Conservation (phyloP, 495 filamentous ascomycete species). For the Hypoxylon crocopeplum region DNA sequence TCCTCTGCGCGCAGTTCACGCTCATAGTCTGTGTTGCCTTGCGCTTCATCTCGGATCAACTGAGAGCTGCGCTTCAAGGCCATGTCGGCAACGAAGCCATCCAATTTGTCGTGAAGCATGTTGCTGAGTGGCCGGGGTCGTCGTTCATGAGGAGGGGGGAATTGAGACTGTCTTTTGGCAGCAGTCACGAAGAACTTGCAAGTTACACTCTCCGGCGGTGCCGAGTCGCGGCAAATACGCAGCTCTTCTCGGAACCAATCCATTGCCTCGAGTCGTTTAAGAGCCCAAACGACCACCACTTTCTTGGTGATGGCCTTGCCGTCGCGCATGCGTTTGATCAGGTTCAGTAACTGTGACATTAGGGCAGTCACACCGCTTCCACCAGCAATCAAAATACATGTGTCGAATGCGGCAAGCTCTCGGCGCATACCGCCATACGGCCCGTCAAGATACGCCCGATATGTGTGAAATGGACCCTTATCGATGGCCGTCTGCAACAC, state of each 20-base stretch:
- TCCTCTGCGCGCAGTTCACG: slow-evolving; percentile 83
- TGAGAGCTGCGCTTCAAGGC: slow-evolving; percentile 82
- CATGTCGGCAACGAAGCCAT: slow-evolving; percentile 80
- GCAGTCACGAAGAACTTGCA: slow-evolving; percentile 95
- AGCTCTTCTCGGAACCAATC: slow-evolving; percentile 98
- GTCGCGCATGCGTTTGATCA: slow-evolving; percentile 94
- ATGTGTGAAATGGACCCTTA: slow-evolving; percentile 83
- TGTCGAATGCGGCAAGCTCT: slow-evolving; percentile 90
- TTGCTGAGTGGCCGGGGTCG: slow-evolving; percentile 68
- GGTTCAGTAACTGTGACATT: slow-evolving; percentile 84
- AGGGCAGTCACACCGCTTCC: slow-evolving; percentile 94
- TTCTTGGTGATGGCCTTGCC: slow-evolving; percentile 90
- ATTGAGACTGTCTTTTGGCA: slow-evolving; percentile 60
- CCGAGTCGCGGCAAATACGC: slow-evolving; percentile 83
- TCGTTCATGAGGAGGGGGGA: slow-evolving; percentile 50
- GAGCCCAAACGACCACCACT: slow-evolving; percentile 88
- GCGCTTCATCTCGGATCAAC: slow-evolving; percentile 79
- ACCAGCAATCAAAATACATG: slow-evolving; percentile 89
- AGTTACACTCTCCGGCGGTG: slow-evolving; percentile 81
- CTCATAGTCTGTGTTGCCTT: slow-evolving; percentile 78
- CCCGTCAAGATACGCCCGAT: slow-evolving; percentile 88
- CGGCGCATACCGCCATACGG: slow-evolving; percentile 95
- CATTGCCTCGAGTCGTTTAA: slow-evolving; percentile 89
- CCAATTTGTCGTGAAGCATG: slow-evolving; percentile 80
- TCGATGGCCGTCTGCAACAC: slow-evolving; percentile 79